These are phyloP conservation scores for Taphrina deformans DNA, from an alignment of 1,139 yeast species.

Conservation along the genomic window DNA sequence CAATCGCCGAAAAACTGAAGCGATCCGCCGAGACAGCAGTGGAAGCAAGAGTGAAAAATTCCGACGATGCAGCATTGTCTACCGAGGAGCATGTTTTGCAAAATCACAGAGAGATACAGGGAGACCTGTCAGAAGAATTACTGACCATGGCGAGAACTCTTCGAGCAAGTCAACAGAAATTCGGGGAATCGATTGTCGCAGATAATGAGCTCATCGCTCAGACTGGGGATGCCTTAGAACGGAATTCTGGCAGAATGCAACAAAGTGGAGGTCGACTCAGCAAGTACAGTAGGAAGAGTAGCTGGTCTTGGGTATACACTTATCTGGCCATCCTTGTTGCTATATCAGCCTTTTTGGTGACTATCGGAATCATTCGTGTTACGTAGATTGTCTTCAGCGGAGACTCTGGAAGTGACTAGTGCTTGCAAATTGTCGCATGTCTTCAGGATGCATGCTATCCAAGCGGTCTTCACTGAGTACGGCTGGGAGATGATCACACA, in stretches of 20 bases:
- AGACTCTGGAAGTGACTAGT: too few species aligned
- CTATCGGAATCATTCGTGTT: constrained; percentile 18
- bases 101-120: constrained; percentile 31
- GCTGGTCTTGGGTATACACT: constrained; percentile 22
- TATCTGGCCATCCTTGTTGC: constrained; percentile 27
- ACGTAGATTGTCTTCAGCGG: not conserved
- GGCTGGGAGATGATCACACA: not conserved
- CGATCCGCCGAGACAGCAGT: not conserved
- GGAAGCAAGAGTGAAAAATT: not conserved
- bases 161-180: constrained; percentile 15
- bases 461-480: too few species aligned
- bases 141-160: constrained; percentile 31
- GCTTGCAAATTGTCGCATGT: too few species aligned
- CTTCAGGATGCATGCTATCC: too few species aligned
- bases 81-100: constrained; percentile 26
- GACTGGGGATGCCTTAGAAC: constrained; percentile 27
- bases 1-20: not conserved
- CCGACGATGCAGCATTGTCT: not conserved
- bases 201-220: constrained; percentile 30
- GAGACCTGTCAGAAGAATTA: constrained; percentile 22
- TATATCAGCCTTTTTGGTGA: constrained; percentile 8
- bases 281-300: constrained; percentile 23
- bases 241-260: constrained; percentile 23
- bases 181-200: constrained; percentile 28
- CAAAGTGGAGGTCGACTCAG: constrained; percentile 23